phyloP scores from a whole-genome alignment of 129 eudicot species.

The Tanacetum coccineum region DNA sequence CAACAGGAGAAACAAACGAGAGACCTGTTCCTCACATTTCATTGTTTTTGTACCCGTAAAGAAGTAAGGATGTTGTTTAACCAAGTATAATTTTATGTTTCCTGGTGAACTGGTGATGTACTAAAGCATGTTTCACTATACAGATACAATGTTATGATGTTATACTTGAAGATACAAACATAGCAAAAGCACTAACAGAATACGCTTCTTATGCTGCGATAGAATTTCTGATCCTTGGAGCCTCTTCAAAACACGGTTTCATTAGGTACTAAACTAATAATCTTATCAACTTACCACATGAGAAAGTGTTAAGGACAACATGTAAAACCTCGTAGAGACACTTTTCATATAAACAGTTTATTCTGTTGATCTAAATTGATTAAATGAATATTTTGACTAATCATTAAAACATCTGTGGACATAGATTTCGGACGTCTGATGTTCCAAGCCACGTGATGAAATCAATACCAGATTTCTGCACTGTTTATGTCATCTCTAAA shows the following conservation, averaged over 20 bases:
- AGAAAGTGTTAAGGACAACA: too few relatives aligned
- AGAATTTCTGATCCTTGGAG: conserved; percentile 67
- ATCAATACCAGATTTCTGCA: conserved; percentile 67
- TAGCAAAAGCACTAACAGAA: conserved; percentile 58
- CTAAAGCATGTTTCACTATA: not conserved
- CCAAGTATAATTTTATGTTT: not conserved
- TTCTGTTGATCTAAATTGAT: not conserved
- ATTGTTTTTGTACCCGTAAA: conserved; percentile 79
- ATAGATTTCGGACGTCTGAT: conserved; percentile 59
- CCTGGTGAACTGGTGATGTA: not conserved
- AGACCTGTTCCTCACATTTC: conserved; percentile 64
- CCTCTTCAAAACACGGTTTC: conserved; percentile 71
- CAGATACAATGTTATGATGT: conserved; percentile 69
- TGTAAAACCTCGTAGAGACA: not conserved
- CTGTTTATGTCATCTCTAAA: conserved; percentile 75
- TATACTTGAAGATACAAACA: conserved; percentile 58
- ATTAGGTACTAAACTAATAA: conserved; percentile 38
- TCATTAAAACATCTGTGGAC: conserved; percentile 5
- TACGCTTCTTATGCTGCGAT: conserved; percentile 60
- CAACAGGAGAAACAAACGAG: conserved; percentile 48
- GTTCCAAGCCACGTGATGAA: conserved; percentile 55
- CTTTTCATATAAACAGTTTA: not conserved
- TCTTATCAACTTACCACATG: not conserved
- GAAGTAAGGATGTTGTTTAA: conserved; percentile 25
- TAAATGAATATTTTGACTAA: conserved; percentile 1